Conservation (phyloP, 345 rosid genomes). For the Eucalyptus polybractea region DNA sequence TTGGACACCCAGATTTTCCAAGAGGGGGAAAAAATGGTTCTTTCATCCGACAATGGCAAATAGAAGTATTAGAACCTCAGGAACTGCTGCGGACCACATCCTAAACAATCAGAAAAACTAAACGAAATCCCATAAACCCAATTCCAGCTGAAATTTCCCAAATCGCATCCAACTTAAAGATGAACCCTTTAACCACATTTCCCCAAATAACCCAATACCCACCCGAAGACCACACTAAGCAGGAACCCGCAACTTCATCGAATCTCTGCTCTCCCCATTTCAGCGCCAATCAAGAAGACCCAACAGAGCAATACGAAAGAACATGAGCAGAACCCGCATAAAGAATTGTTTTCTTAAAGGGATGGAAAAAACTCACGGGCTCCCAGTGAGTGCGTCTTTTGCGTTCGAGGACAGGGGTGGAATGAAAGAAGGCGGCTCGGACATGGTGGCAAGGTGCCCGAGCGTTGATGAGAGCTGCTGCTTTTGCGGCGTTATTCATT, state of each 20-base stretch:
- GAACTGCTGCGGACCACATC: not conserved
- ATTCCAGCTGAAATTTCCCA: not conserved
- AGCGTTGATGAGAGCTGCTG: not conserved
- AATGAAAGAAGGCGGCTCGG: conserved; percentile 2
- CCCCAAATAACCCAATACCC: not conserved
- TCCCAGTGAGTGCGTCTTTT: conserved; percentile 4
- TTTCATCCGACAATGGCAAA: not conserved
- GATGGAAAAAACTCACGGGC: not conserved
- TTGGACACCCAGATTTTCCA: not conserved
- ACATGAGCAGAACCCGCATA: not conserved
- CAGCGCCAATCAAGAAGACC: not conserved
- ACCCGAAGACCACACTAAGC: not conserved
- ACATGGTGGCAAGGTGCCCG: not conserved
- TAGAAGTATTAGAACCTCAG: not conserved
- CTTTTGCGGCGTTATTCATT: not conserved
- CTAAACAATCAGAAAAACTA: not conserved
- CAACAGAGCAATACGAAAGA: not conserved
- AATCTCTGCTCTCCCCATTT: not conserved
- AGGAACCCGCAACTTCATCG: not conserved
- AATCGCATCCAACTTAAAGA: not conserved
- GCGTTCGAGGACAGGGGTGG: conserved; percentile 5
- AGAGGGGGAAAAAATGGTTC: not conserved
- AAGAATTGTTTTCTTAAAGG: not conserved
- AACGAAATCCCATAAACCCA: not conserved
- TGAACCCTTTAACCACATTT: not conserved